These are phyloP conservation scores for Neurospora sp. DNA, from an alignment of 495 filamentous ascomycete genomes.

Conservation along the genomic window DNA sequence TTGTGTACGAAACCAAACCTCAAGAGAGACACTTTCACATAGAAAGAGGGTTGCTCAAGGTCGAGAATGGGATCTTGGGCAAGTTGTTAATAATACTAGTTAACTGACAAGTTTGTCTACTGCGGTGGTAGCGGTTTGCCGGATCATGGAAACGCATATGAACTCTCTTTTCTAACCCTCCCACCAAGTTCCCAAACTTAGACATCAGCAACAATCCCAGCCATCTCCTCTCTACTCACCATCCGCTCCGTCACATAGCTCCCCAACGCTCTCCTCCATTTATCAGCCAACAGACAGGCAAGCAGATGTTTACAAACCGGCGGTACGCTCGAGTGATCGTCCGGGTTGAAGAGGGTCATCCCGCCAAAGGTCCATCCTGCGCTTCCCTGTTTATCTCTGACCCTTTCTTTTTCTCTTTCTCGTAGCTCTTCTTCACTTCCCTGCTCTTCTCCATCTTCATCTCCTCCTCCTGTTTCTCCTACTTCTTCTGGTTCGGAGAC, in stretches of 20 bases:
- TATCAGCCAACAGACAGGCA: slow-evolving; percentile 68
- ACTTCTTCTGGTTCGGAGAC: slow-evolving; percentile 33
- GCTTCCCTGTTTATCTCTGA: neutral
- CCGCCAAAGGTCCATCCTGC: slow-evolving; percentile 31
- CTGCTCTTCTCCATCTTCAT: neutral
- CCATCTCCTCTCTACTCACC: slow-evolving; percentile 57
- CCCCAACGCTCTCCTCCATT: slow-evolving; percentile 48
- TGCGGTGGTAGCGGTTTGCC: neutral
- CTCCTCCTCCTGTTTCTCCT: neutral
- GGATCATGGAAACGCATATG: neutral
- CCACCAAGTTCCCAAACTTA: slow-evolving; percentile 3
- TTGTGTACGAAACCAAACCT: neutral
- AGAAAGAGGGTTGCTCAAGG: neutral
- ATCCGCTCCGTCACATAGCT: slow-evolving; percentile 41
- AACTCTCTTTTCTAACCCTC: too few species aligned
- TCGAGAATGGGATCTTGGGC: neutral
- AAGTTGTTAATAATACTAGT: neutral
- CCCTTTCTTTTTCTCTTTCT: neutral
- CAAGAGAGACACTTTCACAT: neutral
- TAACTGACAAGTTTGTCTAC: neutral
- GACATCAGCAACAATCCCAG: slow-evolving; percentile 39
- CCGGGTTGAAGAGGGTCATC: slow-evolving; percentile 20
- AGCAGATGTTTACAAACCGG: slow-evolving; percentile 86
- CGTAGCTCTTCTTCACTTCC: neutral
- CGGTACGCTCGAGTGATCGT: slow-evolving; percentile 6